Conservation (phyloP, 1,284 basidiomycete species). For the Ceratobasidium sp. region DNA sequence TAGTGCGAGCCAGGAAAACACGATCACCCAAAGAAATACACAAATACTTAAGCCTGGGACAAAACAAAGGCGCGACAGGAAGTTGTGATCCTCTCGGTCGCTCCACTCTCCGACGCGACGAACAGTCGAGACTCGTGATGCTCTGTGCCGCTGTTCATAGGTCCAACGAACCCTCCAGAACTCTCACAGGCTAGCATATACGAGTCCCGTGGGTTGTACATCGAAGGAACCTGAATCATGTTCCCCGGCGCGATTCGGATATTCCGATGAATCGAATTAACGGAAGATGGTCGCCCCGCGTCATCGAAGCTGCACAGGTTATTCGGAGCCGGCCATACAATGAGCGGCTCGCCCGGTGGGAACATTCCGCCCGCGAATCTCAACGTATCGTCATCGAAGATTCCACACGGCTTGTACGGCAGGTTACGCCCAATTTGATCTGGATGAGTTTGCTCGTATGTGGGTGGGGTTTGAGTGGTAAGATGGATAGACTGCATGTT, state of each 20-base stretch:
- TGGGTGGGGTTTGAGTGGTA: slow-evolving; percentile 18
- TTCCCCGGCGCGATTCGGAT: slow-evolving; percentile 17
- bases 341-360: background rate
- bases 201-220: slow-evolving; percentile 1
- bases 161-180: background rate
- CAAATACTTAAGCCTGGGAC: background rate
- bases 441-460: slow-evolving; percentile 22
- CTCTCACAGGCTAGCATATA: slow-evolving; percentile 27
- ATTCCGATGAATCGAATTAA: background rate
- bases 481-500: slow-evolving; percentile 10
- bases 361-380: background rate
- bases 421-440: background rate
- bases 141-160: too few relatives aligned
- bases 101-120: background rate
- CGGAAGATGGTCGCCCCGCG: background rate
- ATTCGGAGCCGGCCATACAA: slow-evolving; percentile 9
- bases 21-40: background rate
- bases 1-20: background rate
- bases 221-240: slow-evolving; percentile 22
- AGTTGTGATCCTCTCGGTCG: background rate
- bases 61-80: slow-evolving; percentile 2
- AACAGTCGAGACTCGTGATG: background rate
- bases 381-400: slow-evolving; percentile 13
- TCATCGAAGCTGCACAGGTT: background rate
- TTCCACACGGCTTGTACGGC: background rate